phyloP scores from a whole-genome alignment of 1,284 basidiomycete genomes.

The Heterobasidion annosum region DNA sequence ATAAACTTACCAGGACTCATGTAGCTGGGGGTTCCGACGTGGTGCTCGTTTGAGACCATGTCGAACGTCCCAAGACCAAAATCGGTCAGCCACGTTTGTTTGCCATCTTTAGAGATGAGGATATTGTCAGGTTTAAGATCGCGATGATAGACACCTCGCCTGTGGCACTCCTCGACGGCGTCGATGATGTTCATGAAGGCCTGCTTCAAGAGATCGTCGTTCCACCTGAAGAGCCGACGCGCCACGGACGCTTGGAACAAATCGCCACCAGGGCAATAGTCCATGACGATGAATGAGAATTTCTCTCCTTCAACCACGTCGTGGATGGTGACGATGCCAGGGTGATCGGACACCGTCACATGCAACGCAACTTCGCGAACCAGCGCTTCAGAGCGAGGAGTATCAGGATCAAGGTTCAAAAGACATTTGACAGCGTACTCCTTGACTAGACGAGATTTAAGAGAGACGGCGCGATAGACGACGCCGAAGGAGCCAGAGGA shows the following conservation, averaged over 20 bases:
- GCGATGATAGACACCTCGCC: constrained; percentile 54
- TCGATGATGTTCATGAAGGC: constrained; percentile 55
- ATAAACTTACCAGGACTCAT: constrained; percentile 46
- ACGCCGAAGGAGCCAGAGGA: constrained; percentile 43
- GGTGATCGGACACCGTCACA: constrained; percentile 45
- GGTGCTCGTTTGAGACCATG: constrained; percentile 40
- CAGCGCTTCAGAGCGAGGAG: neutral
- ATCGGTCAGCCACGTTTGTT: constrained; percentile 49
- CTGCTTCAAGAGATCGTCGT: constrained; percentile 38
- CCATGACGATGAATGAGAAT: constrained; percentile 49
- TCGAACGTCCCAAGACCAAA: constrained; percentile 61
- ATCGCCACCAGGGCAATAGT: constrained; percentile 57
- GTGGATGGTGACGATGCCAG: constrained; percentile 51
- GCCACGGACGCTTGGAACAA: constrained; percentile 54
- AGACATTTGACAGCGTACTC: constrained; percentile 52
- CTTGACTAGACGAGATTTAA: constrained; percentile 10
- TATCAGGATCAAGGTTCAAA: constrained; percentile 34
- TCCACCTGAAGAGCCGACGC: constrained; percentile 34
- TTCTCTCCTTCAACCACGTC: constrained; percentile 44
- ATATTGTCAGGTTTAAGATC: constrained; percentile 76
- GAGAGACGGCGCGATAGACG: constrained; percentile 28
- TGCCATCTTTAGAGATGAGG: constrained; percentile 38
- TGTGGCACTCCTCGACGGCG: constrained; percentile 53
- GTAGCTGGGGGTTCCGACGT: constrained; percentile 45
- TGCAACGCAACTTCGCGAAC: constrained; percentile 30